Percentiles rank a stretch among this genome's conserved stretches.
These are phyloP conservation scores for Radiomyces spectabilis DNA, from an alignment of 192 early-diverging fungal species.

Conservation along the genomic window DNA sequence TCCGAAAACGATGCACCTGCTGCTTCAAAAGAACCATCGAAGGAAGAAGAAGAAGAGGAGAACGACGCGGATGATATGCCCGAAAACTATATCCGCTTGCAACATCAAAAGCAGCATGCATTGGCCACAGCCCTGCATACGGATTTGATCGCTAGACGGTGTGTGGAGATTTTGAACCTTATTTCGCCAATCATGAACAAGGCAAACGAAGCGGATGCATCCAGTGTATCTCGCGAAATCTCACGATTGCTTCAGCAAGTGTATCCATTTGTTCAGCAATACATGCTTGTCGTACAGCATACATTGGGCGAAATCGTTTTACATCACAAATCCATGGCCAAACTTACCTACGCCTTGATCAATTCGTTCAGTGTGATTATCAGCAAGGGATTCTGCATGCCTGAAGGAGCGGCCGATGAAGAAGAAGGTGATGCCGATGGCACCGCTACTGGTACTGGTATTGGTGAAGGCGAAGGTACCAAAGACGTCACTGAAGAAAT, in stretches of 20 bases:
- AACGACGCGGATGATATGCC: conserved; percentile 37
- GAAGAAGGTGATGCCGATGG: conserved; percentile 53
- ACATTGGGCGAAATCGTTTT: conserved; percentile 44
- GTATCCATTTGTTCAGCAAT: conserved; percentile 57
- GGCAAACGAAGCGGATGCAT: no score
- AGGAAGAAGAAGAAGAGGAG: conserved; percentile 20
- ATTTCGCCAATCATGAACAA: no score
- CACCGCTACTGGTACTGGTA: conserved; percentile 65
- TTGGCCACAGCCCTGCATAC: conserved; percentile 28
- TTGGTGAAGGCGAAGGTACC: conserved; percentile 89
- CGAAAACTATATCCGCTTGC: conserved; percentile 37
- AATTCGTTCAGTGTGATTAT: conserved; percentile 66
- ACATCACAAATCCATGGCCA: conserved; percentile 64
- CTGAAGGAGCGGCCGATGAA: conserved; percentile 56
- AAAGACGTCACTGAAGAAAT: conserved; percentile 98
- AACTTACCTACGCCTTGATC: conserved; percentile 63
- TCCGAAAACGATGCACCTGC: background rate
- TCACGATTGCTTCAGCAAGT: conserved; percentile 34
- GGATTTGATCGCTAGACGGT: conserved; percentile 18
- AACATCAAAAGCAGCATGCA: conserved; percentile 29
- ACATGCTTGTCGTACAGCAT: conserved; percentile 51
- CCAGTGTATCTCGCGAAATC: no score
- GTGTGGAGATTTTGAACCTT: no score
- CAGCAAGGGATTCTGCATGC: conserved; percentile 84
- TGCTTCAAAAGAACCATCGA: background rate